Percentiles rank a stretch among this genome's conserved stretches.
Evolutionary conservation across 1,284 basidiomycete species (phyloP).

Genomic region (Singerocomus rubriflavus): DNA sequence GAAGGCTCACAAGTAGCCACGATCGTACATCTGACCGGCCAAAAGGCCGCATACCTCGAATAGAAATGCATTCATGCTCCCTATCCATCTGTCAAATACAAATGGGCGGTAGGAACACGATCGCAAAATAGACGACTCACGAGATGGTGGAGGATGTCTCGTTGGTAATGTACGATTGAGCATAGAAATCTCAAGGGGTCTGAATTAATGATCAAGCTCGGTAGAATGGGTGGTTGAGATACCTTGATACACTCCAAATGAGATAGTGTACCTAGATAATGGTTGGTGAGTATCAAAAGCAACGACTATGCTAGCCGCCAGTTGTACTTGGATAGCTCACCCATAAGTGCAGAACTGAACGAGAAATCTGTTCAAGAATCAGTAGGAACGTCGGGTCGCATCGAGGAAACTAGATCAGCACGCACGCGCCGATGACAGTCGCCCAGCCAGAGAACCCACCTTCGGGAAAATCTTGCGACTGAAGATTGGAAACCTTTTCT

Average conservation of each 20-base stretch:
- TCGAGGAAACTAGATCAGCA: background rate
- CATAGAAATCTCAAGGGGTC: slow-evolving; percentile 33
- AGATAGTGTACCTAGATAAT: slow-evolving; percentile 33
- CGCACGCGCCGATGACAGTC: slow-evolving; percentile 27
- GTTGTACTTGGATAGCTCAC: slow-evolving; percentile 18
- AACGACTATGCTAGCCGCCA: background rate
- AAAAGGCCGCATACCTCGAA: slow-evolving; percentile 37
- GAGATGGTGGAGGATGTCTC: slow-evolving; percentile 38
- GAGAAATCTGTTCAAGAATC: slow-evolving; percentile 24
- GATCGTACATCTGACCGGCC: slow-evolving; percentile 36
- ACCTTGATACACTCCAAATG: slow-evolving; percentile 47
- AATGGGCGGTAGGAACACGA: background rate
- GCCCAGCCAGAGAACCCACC: slow-evolving; percentile 28
- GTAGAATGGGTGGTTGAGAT: background rate
- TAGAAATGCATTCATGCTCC: slow-evolving; percentile 44
- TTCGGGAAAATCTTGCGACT: slow-evolving; percentile 22
- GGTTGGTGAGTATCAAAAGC: background rate
- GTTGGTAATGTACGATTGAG: slow-evolving; percentile 35
- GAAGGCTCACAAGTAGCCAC: slow-evolving; percentile 34
- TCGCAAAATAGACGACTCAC: slow-evolving; percentile 23
- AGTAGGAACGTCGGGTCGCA: background rate
- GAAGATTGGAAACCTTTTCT: no score
- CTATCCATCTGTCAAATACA: slow-evolving; percentile 42
- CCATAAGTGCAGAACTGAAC: slow-evolving; percentile 39
- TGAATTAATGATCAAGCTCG: background rate